Percentiles rank a stretch among this genome's conserved stretches.
Conservation (phyloP, 192 early-diverging fungal genomes). For the Neocallimastix lanati region DNA sequence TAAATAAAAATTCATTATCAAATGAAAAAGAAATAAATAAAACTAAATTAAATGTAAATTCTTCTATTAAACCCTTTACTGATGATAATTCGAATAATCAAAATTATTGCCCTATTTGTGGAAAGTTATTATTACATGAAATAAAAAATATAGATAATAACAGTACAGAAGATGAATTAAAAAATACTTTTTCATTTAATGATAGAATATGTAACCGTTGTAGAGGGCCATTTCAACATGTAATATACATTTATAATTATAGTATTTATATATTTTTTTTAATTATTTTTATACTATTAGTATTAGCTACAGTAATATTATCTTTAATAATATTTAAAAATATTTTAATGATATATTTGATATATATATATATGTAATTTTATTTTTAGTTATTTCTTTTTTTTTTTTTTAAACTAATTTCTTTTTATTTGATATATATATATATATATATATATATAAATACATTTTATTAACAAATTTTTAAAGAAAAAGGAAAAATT, state of each 20-base stretch:
- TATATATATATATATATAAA: too few relatives aligned
- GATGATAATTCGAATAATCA: background rate
- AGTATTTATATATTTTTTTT: too few relatives aligned
- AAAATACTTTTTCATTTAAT: background rate
- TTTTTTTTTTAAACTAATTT: background rate
- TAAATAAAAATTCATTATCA: too few relatives aligned
- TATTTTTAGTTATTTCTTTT: background rate
- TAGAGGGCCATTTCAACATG: background rate
- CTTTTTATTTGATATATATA: too few relatives aligned
- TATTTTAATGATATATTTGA: too few relatives aligned
- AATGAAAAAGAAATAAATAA: too few relatives aligned
- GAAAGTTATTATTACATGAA: background rate
- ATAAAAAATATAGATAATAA: background rate
- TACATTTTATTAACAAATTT: too few relatives aligned
- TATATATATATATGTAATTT: background rate
- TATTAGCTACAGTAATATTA: too few relatives aligned
- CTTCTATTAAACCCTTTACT: background rate
- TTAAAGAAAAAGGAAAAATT: background rate
- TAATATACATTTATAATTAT: too few relatives aligned
- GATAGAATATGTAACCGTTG: background rate
- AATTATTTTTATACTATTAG: too few relatives aligned
- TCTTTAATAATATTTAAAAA: too few relatives aligned
- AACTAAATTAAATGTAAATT: too few relatives aligned
- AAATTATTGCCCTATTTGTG: background rate
- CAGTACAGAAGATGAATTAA: background rate